Evolutionary conservation across 2,329 filamentous ascomycete genomes (phyloP), one percentile per base, ranked within the genome.

Genomic region (Beauveria sp.): DNA sequence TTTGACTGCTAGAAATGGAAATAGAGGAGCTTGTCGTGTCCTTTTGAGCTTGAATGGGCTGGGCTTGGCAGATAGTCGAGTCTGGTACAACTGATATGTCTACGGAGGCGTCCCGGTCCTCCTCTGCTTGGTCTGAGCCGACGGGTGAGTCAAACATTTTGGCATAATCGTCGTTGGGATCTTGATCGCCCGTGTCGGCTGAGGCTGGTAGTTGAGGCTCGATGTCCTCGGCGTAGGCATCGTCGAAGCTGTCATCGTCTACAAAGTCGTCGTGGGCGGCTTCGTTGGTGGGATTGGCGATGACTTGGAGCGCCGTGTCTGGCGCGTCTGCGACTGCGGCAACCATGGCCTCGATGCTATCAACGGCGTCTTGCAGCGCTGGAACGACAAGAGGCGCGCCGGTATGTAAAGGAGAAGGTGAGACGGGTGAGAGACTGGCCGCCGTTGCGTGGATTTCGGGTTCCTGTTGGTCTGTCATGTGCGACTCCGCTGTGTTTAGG

Each of bases 401-500:
- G 53, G 74, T 75, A 65, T 81, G 75, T 62, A 80, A 68, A 61
- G 79, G 75, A 61, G 78, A 72, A 53, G 80, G 81, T 56, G 80
- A 83, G 55, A 82, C 68, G 14, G 80, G 80, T 53, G 76, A 81
- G 61, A 84, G 73, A 70, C 41, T 34, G 53, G 79, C 75, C 72
- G 80, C 80, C 66, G 79, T 76, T 67, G 80, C 80, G 76, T 80
- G 76, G 64, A 81, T 68, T 68, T 79, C 74, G 52, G 78, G 77
- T 62, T 77, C 72, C 63, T 70, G 72, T 63, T 77, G 52, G 59
- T 51, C 28, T 46, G 59, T 55, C 59, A 61, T 61, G 59, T 44
- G 44, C 41, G 55, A 18, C 55, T 51, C 22, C 18, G 44, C 46
- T 51, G 47, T 16, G 28, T 28, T 41, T 28, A 50, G 48, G 34